These are phyloP conservation scores for Fraxinus ornus DNA, from an alignment of 305 asterid genomes.

Conservation along the genomic window DNA sequence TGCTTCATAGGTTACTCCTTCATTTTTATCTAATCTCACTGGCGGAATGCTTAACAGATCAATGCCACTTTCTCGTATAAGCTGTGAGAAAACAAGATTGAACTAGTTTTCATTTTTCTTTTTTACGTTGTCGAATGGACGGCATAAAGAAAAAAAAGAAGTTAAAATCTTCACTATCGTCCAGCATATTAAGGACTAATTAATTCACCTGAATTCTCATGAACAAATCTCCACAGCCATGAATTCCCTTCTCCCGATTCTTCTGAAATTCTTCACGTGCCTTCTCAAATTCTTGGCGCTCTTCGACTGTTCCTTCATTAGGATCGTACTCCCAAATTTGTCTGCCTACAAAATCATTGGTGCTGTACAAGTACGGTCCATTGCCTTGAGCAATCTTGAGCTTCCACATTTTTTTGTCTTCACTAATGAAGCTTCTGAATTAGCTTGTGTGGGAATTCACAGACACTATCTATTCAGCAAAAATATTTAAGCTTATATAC, in stretches of 20 bases:
- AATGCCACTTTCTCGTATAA: conserved; percentile 51
- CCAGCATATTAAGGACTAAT: neutral
- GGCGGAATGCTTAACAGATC: conserved; percentile 54
- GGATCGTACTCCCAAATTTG: conserved; percentile 72
- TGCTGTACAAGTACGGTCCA: conserved; percentile 61
- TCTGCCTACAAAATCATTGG: conserved; percentile 67
- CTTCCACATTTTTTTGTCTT: conserved; percentile 53
- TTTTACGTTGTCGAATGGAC: neutral
- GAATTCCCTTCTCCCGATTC: conserved; percentile 45
- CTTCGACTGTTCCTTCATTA: conserved; percentile 49
- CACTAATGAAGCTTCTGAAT: neutral
- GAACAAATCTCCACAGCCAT: conserved; percentile 52
- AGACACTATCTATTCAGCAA: neutral
- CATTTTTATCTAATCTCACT: conserved; percentile 44
- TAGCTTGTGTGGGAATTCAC: neutral
- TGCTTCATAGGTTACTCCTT: conserved; percentile 43
- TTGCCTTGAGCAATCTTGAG: conserved; percentile 65
- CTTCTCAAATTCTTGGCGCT: conserved; percentile 37
- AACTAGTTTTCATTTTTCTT: neutral
- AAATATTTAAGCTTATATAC: neutral
- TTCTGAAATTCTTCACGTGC: conserved; percentile 43
- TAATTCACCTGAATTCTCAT: conserved; percentile 44
- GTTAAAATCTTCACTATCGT: neutral
- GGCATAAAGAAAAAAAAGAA: neutral
- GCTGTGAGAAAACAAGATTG: conserved; percentile 19